Evolutionary conservation across 2,329 filamentous ascomycete species (phyloP).

Genomic region (Penicillium hesseltinei): DNA sequence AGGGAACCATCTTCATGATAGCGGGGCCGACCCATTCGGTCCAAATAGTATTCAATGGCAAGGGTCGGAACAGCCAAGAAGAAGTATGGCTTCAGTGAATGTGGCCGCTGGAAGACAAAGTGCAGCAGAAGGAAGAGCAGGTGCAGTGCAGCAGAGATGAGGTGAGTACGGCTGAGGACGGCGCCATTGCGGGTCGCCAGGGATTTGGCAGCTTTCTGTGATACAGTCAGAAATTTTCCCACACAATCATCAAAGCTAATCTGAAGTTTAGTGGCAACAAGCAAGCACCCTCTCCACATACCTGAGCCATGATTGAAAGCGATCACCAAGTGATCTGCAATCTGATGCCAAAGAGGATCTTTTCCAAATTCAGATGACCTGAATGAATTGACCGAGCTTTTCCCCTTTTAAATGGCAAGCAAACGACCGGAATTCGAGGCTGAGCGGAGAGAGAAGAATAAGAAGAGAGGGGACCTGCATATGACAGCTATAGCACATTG

Average conservation of each 20-base stretch:
- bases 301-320: constrained; percentile 28
- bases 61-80: constrained; percentile 72
- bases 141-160: constrained; percentile 71
- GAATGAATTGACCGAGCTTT: not conserved
- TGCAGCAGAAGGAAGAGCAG: constrained; percentile 70
- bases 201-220: constrained; percentile 52
- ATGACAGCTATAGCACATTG: constrained; percentile 12
- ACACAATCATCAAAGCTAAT: not conserved
- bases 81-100: constrained; percentile 65
- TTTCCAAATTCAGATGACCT: too few species aligned
- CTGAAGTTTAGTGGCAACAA: not conserved
- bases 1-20: constrained; percentile 67
- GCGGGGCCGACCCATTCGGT: constrained; percentile 76
- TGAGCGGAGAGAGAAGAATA: not conserved
- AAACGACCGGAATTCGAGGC: not conserved
- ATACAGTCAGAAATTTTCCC: constrained; percentile 3
- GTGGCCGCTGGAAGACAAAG: constrained; percentile 61
- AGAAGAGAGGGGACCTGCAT: not conserved
- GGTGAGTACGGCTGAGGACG: constrained; percentile 76
- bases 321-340: constrained; percentile 1
- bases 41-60: constrained; percentile 79
- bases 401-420: not conserved
- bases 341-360: not conserved
- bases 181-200: constrained; percentile 76
- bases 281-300: constrained; percentile 12